Evolutionary conservation across 116 monocot species (phyloP).

Genomic region (Iris pallida): DNA sequence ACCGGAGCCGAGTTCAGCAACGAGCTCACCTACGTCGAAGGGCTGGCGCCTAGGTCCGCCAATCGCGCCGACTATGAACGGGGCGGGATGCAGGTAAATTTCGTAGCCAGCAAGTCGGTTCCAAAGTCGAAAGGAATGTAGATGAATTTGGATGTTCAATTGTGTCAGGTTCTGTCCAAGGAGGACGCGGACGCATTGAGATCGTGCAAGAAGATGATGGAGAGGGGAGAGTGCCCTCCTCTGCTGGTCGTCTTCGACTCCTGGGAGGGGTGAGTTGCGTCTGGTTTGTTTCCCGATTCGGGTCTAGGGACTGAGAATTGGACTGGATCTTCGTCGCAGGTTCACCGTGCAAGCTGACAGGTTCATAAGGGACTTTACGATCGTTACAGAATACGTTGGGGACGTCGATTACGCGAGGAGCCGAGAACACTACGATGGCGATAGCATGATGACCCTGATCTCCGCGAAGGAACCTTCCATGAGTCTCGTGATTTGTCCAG

Average conservation of each 20-base stretch:
- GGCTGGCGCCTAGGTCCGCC: slow-evolving; percentile 64
- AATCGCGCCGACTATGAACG: slow-evolving; percentile 52
- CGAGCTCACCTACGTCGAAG: slow-evolving; percentile 52
- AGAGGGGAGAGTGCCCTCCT: slow-evolving; percentile 81
- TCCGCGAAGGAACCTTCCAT: slow-evolving; percentile 22
- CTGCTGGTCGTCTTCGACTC: slow-evolving; percentile 80
- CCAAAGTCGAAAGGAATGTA: neutral
- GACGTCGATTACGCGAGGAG: slow-evolving; percentile 47
- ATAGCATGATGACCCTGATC: slow-evolving; percentile 98
- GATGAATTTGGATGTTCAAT: neutral
- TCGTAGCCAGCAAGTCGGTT: neutral
- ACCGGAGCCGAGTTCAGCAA: slow-evolving; percentile 69
- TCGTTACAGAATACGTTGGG: slow-evolving; percentile 11
- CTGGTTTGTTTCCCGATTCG: no score
- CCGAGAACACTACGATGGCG: slow-evolving; percentile 80
- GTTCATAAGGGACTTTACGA: slow-evolving; percentile 10
- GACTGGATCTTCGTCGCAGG: neutral
- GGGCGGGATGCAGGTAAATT: slow-evolving; percentile 76
- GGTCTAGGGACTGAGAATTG: no score
- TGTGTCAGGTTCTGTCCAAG: slow-evolving; percentile 57
- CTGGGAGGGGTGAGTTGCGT: slow-evolving; percentile 57
- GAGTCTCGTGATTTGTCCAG: slow-evolving; percentile 11
- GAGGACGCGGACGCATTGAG: slow-evolving; percentile 65
- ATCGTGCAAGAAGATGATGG: slow-evolving; percentile 79
- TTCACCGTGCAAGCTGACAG: slow-evolving; percentile 13